Evolutionary conservation across 2,329 filamentous ascomycete species (phyloP).

Genomic region (Sclerotinia nivalis): DNA sequence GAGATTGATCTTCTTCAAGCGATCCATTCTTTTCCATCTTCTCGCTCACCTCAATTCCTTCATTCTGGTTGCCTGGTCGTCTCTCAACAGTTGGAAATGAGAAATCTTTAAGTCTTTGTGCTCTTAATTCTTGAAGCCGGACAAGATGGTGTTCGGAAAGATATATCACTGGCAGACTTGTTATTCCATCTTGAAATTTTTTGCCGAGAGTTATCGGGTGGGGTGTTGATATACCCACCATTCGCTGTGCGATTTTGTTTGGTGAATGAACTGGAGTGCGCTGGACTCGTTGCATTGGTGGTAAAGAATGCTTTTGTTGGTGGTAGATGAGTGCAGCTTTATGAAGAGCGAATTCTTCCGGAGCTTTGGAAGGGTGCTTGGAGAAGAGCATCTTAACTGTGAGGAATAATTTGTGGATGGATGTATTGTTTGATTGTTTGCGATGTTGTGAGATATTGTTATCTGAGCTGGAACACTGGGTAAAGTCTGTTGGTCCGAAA

Average conservation of each 20-base stretch:
- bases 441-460: background rate
- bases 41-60: background rate
- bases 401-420: background rate
- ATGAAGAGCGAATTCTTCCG: background rate
- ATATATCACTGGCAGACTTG: background rate
- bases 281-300: background rate
- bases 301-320: background rate
- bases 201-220: background rate
- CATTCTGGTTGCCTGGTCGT: rapidly evolving
- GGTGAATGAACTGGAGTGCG: background rate
- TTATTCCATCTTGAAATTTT: background rate
- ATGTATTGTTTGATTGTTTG: too few relatives aligned
- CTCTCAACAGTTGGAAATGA: too few relatives aligned
- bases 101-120: background rate
- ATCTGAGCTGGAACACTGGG: background rate
- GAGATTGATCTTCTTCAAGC: background rate
- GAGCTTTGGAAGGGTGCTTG: background rate
- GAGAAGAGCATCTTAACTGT: background rate
- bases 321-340: background rate
- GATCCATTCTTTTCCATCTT: background rate
- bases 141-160: background rate
- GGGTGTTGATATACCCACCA: background rate
- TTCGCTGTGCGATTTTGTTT: background rate
- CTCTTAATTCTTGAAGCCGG: background rate
- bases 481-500: background rate